Evolutionary conservation across 306 rosid species (phyloP), one percentile per base, ranked within the genome.

Genomic region (Potentilla sterilis): DNA sequence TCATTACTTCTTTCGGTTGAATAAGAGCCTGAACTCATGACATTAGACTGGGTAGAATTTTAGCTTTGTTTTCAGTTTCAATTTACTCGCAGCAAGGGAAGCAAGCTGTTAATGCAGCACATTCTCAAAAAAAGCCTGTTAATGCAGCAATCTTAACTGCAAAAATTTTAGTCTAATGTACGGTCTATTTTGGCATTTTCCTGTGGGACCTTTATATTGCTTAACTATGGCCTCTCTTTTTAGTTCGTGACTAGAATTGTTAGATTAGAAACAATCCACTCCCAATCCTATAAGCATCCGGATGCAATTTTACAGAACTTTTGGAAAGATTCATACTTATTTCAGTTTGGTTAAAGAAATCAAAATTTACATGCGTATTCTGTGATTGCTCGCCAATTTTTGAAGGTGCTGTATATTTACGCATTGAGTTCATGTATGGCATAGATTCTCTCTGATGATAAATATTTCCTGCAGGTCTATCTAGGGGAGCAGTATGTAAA

Each of bases 401-500:
- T 21, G 10, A 40, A 13, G 22, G 14, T 40, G 22, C 52, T 0
- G 15, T 72, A 15, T 54, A 51, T 12, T 5, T 71, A 35, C n/a
- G 48, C 75, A 18, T 48, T 57, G 55, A 72, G 41, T 57, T 71
- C 54, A 78, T 72, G 13, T 71, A 64, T 82, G 11, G 35, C 40
- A 40, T 73, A 37, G 69, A 46, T 46, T 65, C 16, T 55, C 4
- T 78, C 22, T 73, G 75, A 70, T 77, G 55, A 79, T 13, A 7
- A 16, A 67, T 63, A 74, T 55, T 69, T 87, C 69, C 65, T 88
- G 88, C 97, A 95, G 99, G 99, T 95, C 14, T 95, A 95, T 85
- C 83, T 95, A 11, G 97, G 97, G 67, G 97, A 95, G 87, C 89
- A 92, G 79, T 95, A 85, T 76, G 97, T 95, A 58, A 92, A 95